These are phyloP conservation scores for Penicillium thymicola DNA, from an alignment of 2,329 filamentous ascomycete species.

Conservation along the genomic window DNA sequence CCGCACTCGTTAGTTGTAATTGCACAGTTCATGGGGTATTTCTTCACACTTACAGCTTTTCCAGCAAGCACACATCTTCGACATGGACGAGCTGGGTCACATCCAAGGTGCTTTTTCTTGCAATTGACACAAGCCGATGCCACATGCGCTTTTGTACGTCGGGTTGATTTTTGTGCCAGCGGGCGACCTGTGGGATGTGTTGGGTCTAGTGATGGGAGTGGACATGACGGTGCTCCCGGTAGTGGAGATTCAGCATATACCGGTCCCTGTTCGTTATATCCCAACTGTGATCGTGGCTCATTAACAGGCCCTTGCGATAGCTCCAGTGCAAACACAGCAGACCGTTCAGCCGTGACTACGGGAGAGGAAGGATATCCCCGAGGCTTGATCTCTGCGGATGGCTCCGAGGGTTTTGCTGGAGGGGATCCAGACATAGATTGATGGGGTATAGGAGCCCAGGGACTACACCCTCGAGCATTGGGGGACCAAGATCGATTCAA, in stretches of 20 bases:
- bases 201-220: slow-evolving; percentile 23
- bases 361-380: slow-evolving; percentile 27
- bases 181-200: slow-evolving; percentile 25
- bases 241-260: slow-evolving; percentile 11
- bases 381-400: slow-evolving; percentile 34
- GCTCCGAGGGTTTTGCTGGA: slow-evolving; percentile 38
- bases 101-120: slow-evolving; percentile 49
- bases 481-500: slow-evolving; percentile 34
- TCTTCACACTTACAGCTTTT: slow-evolving; percentile 41
- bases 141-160: slow-evolving; percentile 48
- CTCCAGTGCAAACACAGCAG: slow-evolving; percentile 9
- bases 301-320: slow-evolving; percentile 16
- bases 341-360: slow-evolving; percentile 16
- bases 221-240: slow-evolving; percentile 24
- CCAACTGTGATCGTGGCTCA: slow-evolving; percentile 20
- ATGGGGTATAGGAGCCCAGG: slow-evolving; percentile 39
- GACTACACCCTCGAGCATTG: slow-evolving; percentile 40
- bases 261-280: slow-evolving; percentile 20
- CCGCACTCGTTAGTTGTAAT: not conserved
- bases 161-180: slow-evolving; percentile 38
- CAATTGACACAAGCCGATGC: slow-evolving; percentile 50
- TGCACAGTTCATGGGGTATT: not conserved
- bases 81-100: slow-evolving; percentile 46
- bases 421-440: slow-evolving; percentile 46
- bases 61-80: slow-evolving; percentile 46